Base-by-base conservation (phyloP, 2,329 filamentous ascomycete species). In the Colletotrichum somersetense region DNA sequence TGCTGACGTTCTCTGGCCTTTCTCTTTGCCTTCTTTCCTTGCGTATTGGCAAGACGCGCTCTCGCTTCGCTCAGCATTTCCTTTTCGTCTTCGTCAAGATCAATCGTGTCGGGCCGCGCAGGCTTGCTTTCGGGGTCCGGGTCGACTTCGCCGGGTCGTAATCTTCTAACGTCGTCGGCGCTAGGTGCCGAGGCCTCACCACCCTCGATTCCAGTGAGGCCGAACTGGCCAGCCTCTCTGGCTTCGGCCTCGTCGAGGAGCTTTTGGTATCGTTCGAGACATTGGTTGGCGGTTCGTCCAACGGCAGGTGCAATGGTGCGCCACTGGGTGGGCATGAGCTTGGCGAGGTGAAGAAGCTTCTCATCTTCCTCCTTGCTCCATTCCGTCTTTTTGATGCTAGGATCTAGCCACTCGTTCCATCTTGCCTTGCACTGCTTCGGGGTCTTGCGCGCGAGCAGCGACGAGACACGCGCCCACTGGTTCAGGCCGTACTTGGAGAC, bases 281-380 rank as follows among this genome's bases (percentile, higher is more conserved):
- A 99, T 84, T 98, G 96, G 75, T 96, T 98, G 59, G 96, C 96
- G 56, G 96, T 98, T 79, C 96, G 91, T 75, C 96, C 96, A 77
- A 99, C 95, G 76, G 98, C 96, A 67, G 96, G 95, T 70, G 96
- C 96, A 79, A 99, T 98, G 59, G 96, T 98, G 79, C 96, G 92
- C 96, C 96, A 99, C 89, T 99, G 96, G 38, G 96, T 98, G 69
- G 96, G 96, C 92, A 99, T 97, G 84, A 99, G 88, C 88, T 98
- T 99, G 74, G 96, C 96, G 79, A 99, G 88, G 79, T 98, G 96
- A 78, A 99, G 84, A 73, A 99, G 88, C 85, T 97, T 98, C 86
- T 99, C 96, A 81, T 99, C 96, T 82, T 99, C 96, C 83, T 99
- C 96, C 79, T 96, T 93, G 80, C 94, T 97, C 96, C 96, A 99